Percentiles rank a stretch among this genome's conserved stretches.
These are phyloP conservation scores for Globisporangium cylindrosporum DNA, from an alignment of 352 stramenopile species.

Conservation along the genomic window DNA sequence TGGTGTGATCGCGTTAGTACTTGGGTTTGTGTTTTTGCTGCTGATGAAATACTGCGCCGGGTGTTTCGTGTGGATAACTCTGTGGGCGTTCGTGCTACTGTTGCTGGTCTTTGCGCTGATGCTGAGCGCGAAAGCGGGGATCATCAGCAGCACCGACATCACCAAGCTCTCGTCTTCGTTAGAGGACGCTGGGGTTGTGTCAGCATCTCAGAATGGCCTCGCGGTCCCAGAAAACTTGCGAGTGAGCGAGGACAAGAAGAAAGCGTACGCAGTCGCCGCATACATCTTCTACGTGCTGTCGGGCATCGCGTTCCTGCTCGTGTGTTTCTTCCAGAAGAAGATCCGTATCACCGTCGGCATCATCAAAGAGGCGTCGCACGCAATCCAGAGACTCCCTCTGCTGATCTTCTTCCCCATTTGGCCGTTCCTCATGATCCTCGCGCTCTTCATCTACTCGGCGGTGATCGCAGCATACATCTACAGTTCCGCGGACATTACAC, in stretches of 20 bases:
- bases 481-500: conserved; percentile 43
- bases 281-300: conserved; percentile 63
- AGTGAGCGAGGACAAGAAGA: conserved; percentile 53
- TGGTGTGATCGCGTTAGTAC: conserved; percentile 38
- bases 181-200: conserved; percentile 31
- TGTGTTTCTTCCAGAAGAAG: conserved; percentile 84
- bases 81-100: conserved; percentile 66
- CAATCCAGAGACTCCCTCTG: conserved; percentile 56
- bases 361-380: conserved; percentile 72
- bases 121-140: conserved; percentile 67
- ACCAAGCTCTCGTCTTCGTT: conserved; percentile 37
- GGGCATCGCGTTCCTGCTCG: conserved; percentile 64
- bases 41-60: conserved; percentile 71
- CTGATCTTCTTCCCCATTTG: conserved; percentile 66
- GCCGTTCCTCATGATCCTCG: conserved; percentile 60
- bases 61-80: conserved; percentile 68
- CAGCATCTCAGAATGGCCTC: conserved; percentile 38
- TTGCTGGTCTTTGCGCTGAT: conserved; percentile 71
- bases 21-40: conserved; percentile 70
- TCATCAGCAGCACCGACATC: conserved; percentile 56
- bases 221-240: conserved; percentile 51
- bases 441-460: conserved; percentile 60
- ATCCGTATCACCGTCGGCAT: conserved; percentile 73
- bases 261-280: conserved; percentile 55
- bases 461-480: conserved; percentile 72